phyloP scores from a whole-genome alignment of 306 rosid species.

The Glycine latifolia region DNA sequence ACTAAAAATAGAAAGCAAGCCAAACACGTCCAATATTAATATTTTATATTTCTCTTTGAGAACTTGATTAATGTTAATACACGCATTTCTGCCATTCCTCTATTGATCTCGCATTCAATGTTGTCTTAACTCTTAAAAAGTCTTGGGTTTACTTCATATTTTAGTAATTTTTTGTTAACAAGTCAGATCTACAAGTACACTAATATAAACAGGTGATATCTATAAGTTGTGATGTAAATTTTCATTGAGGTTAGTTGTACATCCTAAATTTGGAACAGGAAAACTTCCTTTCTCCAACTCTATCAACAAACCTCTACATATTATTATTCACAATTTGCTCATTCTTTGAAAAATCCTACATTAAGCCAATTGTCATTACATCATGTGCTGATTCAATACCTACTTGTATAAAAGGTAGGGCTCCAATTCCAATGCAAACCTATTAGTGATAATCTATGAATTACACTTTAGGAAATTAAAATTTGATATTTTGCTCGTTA shows the following conservation, averaged over 20 bases:
- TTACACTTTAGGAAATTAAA: background rate
- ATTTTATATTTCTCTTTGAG: constrained; percentile 16
- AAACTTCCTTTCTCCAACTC: background rate
- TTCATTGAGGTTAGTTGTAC: background rate
- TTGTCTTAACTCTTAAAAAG: background rate
- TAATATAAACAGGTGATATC: no score
- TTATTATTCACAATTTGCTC: background rate
- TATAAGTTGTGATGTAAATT: background rate
- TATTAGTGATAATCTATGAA: background rate
- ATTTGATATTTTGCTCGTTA: background rate
- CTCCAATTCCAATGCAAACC: no score
- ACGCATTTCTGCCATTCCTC: background rate
- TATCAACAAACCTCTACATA: background rate
- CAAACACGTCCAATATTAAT: background rate
- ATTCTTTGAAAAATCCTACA: background rate
- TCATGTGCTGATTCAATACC: background rate
- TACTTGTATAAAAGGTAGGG: no score
- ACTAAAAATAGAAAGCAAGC: background rate
- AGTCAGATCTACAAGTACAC: background rate
- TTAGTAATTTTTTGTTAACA: background rate
- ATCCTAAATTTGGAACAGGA: background rate
- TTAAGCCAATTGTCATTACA: background rate
- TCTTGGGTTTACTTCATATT: background rate
- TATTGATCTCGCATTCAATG: background rate
- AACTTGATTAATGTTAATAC: background rate